A percentile compares a stretch with the other conserved stretches of the same genome.
Evolutionary conservation across 768 basidiomycete genomes (phyloP).

Genomic region (Lactarius hengduanensis): DNA sequence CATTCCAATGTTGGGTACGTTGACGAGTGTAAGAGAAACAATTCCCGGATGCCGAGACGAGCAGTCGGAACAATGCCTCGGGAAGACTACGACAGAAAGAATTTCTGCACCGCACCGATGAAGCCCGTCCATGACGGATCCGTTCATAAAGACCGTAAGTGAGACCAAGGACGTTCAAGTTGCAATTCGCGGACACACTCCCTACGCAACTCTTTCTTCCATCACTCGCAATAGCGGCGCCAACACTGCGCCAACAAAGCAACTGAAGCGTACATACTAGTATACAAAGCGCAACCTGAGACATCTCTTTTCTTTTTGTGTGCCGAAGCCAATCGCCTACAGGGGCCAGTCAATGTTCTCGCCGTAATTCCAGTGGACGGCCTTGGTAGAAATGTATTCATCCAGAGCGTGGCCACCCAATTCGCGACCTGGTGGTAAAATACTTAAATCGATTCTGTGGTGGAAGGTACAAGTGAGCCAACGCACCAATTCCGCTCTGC

Average conservation of each 20-base stretch:
- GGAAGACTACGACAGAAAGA: no score
- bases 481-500: conserved; percentile 80
- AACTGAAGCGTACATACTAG: background rate
- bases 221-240: conserved; percentile 10
- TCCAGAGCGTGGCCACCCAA: conserved; percentile 82
- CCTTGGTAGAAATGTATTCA: conserved; percentile 80
- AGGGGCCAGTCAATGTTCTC: conserved; percentile 79
- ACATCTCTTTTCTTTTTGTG: background rate
- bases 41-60: no score
- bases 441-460: background rate
- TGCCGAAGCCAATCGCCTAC: conserved; percentile 34
- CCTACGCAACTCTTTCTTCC: background rate
- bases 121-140: no score
- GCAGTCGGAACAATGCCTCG: no score
- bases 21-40: no score
- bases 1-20: no score
- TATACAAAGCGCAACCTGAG: background rate
- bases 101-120: no score
- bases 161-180: no score
- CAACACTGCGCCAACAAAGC: background rate
- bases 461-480: background rate
- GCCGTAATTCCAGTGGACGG: conserved; percentile 86
- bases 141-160: no score
- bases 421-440: conserved; percentile 61
- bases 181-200: no score